A percentile compares a stretch with the other conserved stretches of the same genome.
Evolutionary conservation across 2,329 filamentous ascomycete genomes (phyloP).

Genomic region (Fusarium mangiferae): DNA sequence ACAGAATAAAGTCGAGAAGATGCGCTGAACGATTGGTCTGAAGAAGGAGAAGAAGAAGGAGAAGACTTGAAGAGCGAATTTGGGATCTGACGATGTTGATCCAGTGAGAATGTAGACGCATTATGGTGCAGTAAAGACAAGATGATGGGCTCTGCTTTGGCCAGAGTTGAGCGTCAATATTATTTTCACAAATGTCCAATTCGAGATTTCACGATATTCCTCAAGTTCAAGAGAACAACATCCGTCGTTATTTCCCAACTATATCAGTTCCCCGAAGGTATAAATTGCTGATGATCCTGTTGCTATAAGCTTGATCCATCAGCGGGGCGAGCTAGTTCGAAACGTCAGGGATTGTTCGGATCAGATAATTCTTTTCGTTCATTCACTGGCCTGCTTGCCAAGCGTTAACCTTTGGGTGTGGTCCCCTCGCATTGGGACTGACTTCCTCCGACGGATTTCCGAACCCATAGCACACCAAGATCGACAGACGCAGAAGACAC

Average conservation of each 20-base stretch:
- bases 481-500: not conserved
- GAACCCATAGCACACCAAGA: not conserved
- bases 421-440: not conserved
- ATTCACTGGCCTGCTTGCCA: slow-evolving; percentile 1
- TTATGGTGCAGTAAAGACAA: not conserved
- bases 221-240: not conserved
- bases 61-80: not conserved
- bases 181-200: not conserved
- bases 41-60: not conserved
- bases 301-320: not conserved
- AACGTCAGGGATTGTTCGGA: slow-evolving; percentile 41
- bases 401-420: not conserved
- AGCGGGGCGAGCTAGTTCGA: not conserved
- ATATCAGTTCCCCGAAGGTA: not conserved
- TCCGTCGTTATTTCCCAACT: not conserved
- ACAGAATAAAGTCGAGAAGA: not conserved
- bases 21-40: not conserved
- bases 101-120: not conserved
- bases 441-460: not conserved
- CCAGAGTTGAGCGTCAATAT: not conserved
- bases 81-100: not conserved
- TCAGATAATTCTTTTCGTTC: slow-evolving; percentile 50
- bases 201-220: not conserved
- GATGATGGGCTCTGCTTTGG: not conserved
- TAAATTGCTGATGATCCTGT: not conserved